Conservation (phyloP, 208 protist species). For the Porcisia hertigi region DNA sequence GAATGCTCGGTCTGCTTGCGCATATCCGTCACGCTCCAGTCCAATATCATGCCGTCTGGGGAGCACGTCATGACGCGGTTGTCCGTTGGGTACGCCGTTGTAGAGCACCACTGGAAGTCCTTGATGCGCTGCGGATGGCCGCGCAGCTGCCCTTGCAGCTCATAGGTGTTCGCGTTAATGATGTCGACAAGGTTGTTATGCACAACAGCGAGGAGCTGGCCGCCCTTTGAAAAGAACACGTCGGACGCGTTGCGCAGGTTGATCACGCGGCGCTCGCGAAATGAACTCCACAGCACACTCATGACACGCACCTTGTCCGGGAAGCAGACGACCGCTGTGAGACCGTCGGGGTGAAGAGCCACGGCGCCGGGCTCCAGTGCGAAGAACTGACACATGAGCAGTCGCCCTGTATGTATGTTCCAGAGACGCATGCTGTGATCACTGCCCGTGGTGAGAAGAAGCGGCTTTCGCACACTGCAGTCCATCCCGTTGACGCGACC, state of each 20-base stretch:
- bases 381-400: conserved; percentile 91
- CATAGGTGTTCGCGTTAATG: conserved; percentile 92
- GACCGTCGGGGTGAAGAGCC: conserved; percentile 93
- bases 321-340: conserved; percentile 95
- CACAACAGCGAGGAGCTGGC: conserved; percentile 93
- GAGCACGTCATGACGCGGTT: conserved; percentile 89
- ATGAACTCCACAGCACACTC: conserved; percentile 93
- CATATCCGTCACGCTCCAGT: conserved; percentile 90
- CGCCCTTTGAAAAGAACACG: conserved; percentile 92
- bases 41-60: conserved; percentile 94
- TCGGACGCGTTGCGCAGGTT: conserved; percentile 89
- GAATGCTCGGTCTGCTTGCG: conserved; percentile 89
- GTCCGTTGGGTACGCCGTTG: conserved; percentile 90
- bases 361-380: conserved; percentile 84
- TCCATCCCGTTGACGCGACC: conserved; percentile 90
- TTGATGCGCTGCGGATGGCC: conserved; percentile 93
- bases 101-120: conserved; percentile 82
- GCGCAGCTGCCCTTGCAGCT: conserved; percentile 90
- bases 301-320: conserved; percentile 94
- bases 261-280: conserved; percentile 86
- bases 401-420: conserved; percentile 92
- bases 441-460: conserved; percentile 90
- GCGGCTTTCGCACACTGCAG: conserved; percentile 93
- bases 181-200: conserved; percentile 94
- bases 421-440: conserved; percentile 95